Conservation (phyloP, 2,329 filamentous ascomycete genomes). For the Ophiostoma novo-ulmi region DNA sequence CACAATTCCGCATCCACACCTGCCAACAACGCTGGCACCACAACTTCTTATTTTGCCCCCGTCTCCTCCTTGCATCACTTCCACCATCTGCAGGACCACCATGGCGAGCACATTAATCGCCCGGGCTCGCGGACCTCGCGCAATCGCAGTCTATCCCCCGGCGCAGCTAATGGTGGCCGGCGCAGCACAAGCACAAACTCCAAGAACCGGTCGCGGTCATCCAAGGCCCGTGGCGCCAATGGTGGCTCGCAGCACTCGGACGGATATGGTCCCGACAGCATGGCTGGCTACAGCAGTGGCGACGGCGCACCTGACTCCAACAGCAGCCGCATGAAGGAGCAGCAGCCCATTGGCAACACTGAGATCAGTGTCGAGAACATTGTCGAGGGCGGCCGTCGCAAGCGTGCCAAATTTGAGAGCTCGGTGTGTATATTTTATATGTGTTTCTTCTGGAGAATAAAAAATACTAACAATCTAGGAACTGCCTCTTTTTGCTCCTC, state of each 20-base stretch:
- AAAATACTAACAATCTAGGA: slow-evolving; percentile 54
- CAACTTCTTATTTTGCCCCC: slow-evolving; percentile 10
- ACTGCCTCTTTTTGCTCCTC: slow-evolving; percentile 88
- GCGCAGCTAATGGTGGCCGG: slow-evolving; percentile 63
- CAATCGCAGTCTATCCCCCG: slow-evolving; percentile 73
- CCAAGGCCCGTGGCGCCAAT: slow-evolving; percentile 56
- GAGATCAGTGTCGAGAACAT: slow-evolving; percentile 99
- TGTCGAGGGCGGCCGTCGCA: slow-evolving; percentile 90
- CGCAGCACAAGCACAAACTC: slow-evolving; percentile 63
- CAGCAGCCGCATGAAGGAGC: slow-evolving; percentile 74
- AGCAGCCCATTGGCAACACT: slow-evolving; percentile 69
- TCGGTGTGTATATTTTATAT: slow-evolving; percentile 57
- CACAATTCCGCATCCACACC: neutral
- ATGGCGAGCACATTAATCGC: slow-evolving; percentile 58
- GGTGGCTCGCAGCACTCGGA: slow-evolving; percentile 45
- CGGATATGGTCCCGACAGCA: slow-evolving; percentile 53
- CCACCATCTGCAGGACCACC: slow-evolving; percentile 35
- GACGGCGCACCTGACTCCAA: slow-evolving; percentile 74
- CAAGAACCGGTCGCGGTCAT: slow-evolving; percentile 63
- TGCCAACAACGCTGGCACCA: neutral
- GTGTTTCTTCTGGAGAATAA: neutral
- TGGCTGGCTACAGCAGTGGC: slow-evolving; percentile 78
- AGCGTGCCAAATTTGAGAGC: slow-evolving; percentile 92
- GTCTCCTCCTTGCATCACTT: slow-evolving; percentile 16
- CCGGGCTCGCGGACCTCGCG: slow-evolving; percentile 66